Evolutionary conservation across 2,329 filamentous ascomycete genomes (phyloP), one percentile per base, ranked within the genome.

Genomic region (Penicillium crustosum): DNA sequence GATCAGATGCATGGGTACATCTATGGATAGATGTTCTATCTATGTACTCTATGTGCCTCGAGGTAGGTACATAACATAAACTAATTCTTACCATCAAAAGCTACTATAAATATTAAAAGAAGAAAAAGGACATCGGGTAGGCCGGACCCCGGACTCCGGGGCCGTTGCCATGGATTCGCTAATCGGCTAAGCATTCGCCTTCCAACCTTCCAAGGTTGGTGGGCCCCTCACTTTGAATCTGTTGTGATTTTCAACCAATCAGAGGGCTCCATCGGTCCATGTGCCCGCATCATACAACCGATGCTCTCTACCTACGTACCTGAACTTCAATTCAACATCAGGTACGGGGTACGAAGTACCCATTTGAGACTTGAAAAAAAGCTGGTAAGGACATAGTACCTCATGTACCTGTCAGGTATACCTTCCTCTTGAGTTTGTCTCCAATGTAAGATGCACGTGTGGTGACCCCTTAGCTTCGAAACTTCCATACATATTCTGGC

Each of bases 401-500:
- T 6, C 4, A 19, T 1, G 52, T 55, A 49, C 19, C 31, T 6
- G 13, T 15, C 7, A 33, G 12, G 52, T 55, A 55, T 17, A 42
- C 17, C 3, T 23, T 13, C 31, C 19, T 47, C 33, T 17, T 36
- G 13, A 44, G 25, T n/a, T 23, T 25, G 17, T 31, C 21, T 25
- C 21, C 29, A 5, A 35, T 49, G 36, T 33, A 33, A 49, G 27
- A 49, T 17, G 52, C 44, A 55, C 52, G 35, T 53, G 39, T 45
- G 17, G 36, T 15, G 17, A 19, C 15, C n/a, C n/a, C 13, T 29
- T 39, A 19, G n/a, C 17, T 19, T 44, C 42, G 17, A 41, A 19
- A n/a, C 43, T 44, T 27, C 41, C 21, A 45, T 33, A 41, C 23
- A 27, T 36, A 45, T 17, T 31, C 41, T 53, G 36, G 19, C 29